Evolutionary conservation across 2,329 filamentous ascomycete species (phyloP), one percentile per base, ranked within the genome.

Genomic region (Xylariaceae sp.): DNA sequence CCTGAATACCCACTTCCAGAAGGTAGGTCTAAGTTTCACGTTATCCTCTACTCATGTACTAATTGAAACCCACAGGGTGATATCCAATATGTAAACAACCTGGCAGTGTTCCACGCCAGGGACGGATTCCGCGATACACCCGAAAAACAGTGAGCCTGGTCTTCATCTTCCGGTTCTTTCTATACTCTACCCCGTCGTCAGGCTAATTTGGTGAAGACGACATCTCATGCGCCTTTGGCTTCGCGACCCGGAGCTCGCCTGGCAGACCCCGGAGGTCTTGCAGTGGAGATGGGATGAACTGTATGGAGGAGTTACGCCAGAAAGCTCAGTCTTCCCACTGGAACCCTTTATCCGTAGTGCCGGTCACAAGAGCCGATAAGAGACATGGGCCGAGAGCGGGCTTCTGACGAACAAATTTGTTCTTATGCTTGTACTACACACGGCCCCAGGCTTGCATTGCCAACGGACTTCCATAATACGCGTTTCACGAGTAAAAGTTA

Each of bases 41-140:
- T 6, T 6, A 26, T 26, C 11, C 22, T 6, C 11, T 26, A n/a
- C 22, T 6, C 22, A 26, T 6, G 11, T 26, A 26, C 11, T 26
- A 6, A 26, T 26, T 11, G 6, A 11, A 11, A 26, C 11, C 22
- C 22, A n/a, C 22, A 26, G 22, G 74, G 74, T 0, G 75, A 79
- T 49, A 69, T 79, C 11, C 71, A 74, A 44, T 79, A 70, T 41
- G 65, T 72, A 19, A 79, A 79, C 48, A 79, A 79, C 51, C 52
- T 78, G 29, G 70, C 68, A 32, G 52, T 79, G 2, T 70, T 79
- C 33, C 76, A 80, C 44, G 69, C 72, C 0, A 64, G 76, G 2
- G 72, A 69, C 12, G 69, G 65, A 0, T 79, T 78, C 45, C 61
- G 50, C 0, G 69, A 76, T 41, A 66, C 64, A 0, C 51, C 52